Evolutionary conservation across 164 flowering plant species (phyloP).

Genomic region (Chimonanthus salicifolius): DNA sequence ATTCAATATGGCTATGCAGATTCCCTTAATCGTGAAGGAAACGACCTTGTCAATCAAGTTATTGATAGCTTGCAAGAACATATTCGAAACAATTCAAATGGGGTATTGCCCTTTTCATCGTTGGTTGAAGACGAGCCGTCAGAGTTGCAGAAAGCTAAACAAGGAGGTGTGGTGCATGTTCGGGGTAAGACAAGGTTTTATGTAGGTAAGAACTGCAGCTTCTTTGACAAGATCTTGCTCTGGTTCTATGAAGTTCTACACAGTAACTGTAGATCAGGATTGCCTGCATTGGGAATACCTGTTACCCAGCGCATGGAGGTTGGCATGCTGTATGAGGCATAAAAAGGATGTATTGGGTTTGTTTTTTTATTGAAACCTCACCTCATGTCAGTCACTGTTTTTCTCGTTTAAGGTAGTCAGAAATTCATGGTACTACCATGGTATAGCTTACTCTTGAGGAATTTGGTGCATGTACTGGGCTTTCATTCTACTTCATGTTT

Average conservation of each 20-base stretch:
- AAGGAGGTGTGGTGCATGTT: slow-evolving; percentile 58
- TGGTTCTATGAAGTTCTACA: slow-evolving; percentile 69
- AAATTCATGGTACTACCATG: too few species aligned
- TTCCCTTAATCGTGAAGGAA: slow-evolving; percentile 47
- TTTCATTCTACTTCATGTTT: too few species aligned
- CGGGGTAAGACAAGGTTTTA: slow-evolving; percentile 72
- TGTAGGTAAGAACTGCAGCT: slow-evolving; percentile 35
- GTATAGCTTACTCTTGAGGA: too few species aligned
- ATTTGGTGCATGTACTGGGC: too few species aligned
- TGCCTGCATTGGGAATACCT: slow-evolving; percentile 63
- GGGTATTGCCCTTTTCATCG: slow-evolving; percentile 7
- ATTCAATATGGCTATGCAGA: slow-evolving; percentile 77
- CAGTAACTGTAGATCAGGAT: slow-evolving; percentile 60
- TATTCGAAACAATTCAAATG: slow-evolving; percentile 16
- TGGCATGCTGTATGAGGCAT: slow-evolving; percentile 83
- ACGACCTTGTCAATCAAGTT: slow-evolving; percentile 48
- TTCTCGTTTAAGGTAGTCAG: too few species aligned
- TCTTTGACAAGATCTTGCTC: slow-evolving; percentile 63
- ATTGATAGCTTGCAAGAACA: slow-evolving; percentile 29
- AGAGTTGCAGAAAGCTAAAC: slow-evolving; percentile 42
- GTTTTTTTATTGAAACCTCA: neutral
- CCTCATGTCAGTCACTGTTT: neutral
- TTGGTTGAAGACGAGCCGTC: slow-evolving; percentile 37
- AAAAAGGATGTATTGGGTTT: slow-evolving; percentile 7
- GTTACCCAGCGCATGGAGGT: slow-evolving; percentile 58